phyloP scores from a whole-genome alignment of 371 early-diverging fungal species.

The Enterocytospora artemiae region DNA sequence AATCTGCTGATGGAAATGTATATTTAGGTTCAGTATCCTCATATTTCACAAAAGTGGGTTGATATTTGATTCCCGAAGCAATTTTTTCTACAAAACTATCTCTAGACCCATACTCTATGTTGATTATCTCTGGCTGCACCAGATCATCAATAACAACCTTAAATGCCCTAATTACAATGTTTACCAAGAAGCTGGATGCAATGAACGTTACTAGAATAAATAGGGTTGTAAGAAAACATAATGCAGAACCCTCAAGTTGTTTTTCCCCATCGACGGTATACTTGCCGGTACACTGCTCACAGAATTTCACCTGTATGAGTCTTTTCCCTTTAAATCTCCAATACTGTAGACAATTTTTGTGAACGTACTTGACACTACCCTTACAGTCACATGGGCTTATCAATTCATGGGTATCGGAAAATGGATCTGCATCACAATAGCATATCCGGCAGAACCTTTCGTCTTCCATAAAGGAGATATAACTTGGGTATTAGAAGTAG shows the following conservation, averaged over 20 bases:
- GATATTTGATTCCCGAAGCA: constrained; percentile 21
- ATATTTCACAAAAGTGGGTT: too few species aligned
- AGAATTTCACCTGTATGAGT: constrained; percentile 50
- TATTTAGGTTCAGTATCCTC: too few species aligned
- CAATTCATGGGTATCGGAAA: constrained; percentile 43
- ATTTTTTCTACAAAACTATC: constrained; percentile 5
- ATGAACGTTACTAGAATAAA: constrained; percentile 32
- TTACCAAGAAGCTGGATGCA: constrained; percentile 25
- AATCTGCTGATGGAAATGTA: neutral
- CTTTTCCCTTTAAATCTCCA: constrained; percentile 56
- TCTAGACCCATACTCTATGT: neutral
- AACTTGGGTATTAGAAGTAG: neutral
- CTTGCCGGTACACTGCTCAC: constrained; percentile 54
- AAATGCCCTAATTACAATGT: constrained; percentile 25
- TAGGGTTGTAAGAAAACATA: constrained; percentile 21
- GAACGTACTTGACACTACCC: constrained; percentile 58
- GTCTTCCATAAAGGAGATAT: constrained; percentile 1
- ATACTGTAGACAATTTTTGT: constrained; percentile 51
- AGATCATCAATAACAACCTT: constrained; percentile 32
- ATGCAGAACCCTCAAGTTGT: constrained; percentile 20
- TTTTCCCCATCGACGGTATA: constrained; percentile 53
- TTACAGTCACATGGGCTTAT: constrained; percentile 58
- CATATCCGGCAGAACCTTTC: constrained; percentile 55
- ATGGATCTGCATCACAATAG: constrained; percentile 49
- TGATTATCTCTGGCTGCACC: neutral